A percentile compares a stretch with the other conserved stretches of the same genome.
phyloP scores from a whole-genome alignment of 495 filamentous ascomycete species.

The Cryomyces antarcticus region DNA sequence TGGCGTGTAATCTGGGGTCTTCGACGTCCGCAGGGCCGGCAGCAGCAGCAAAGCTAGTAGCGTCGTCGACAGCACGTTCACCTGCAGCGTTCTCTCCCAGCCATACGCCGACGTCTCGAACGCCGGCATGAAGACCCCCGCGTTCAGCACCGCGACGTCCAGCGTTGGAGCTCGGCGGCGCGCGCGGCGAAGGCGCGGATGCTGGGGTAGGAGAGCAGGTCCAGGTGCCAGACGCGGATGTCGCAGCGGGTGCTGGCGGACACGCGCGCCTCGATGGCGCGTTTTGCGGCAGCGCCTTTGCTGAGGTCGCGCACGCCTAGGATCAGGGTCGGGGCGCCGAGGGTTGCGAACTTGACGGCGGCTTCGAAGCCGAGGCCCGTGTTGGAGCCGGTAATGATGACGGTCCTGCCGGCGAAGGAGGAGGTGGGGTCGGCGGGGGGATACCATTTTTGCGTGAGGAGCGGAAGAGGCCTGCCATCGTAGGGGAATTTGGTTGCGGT shows the following conservation, averaged over 20 bases:
- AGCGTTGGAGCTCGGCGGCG: constrained; percentile 5
- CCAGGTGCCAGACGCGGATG: constrained; percentile 10
- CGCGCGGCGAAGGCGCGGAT: constrained; percentile 8
- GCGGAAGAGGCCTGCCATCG: too few species aligned
- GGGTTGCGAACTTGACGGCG: constrained; percentile 4
- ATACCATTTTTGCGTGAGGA: too few species aligned
- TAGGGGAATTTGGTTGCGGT: too few species aligned
- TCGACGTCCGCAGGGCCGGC: constrained; percentile 17
- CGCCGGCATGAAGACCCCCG: constrained; percentile 1
- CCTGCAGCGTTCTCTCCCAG: constrained; percentile 34
- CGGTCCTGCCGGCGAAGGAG: constrained; percentile 2
- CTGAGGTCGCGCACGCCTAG: constrained; percentile 2
- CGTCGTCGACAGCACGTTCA: constrained; percentile 38
- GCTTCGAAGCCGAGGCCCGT: constrained; percentile 6
- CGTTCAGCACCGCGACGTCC: constrained; percentile 10
- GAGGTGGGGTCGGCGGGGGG: not conserved
- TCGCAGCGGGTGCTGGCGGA: not conserved
- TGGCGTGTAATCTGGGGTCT: constrained; percentile 1
- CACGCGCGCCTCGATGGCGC: not conserved
- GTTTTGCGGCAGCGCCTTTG: constrained; percentile 6
- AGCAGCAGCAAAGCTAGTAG: constrained; percentile 35
- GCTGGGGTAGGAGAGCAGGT: constrained; percentile 7
- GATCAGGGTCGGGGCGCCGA: constrained; percentile 2
- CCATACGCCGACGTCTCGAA: constrained; percentile 16
- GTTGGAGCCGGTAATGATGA: constrained; percentile 7